Base-by-base conservation (phyloP, 1,284 basidiomycete species). In the Athelia psychrophila region DNA sequence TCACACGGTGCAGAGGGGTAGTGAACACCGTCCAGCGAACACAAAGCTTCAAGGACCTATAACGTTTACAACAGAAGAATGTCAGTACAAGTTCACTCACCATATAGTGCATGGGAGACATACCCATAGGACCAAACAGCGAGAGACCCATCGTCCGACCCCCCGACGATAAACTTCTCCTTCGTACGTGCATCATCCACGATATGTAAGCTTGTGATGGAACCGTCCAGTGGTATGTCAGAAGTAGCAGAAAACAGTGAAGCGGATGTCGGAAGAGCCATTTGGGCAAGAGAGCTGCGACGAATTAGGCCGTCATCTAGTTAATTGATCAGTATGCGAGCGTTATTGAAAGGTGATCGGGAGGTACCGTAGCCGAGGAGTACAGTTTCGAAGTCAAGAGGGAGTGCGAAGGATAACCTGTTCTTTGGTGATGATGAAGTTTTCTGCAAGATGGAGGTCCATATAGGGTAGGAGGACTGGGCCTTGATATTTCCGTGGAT, bases 21-120 rank as follows among this genome's bases (percentile, higher is more conserved):
- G 77, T 78, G 62, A 94, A 93, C 10, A 88, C 64, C 1, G 79
- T 81, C 81, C 89, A 91, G 3, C 77, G 74, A 3, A 86, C 86
- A 53, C 80, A 74, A 3, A 90, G 68, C 47, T 80, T 75, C 44
- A 91, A 74, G 24, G 81, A 76, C 25, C 87, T 89, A 50, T 10
- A 13, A 30, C 6, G n/a, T n/a, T n/a, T n/a, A 30, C 13, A 30
- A 50, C 13, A n/a, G 27, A 20, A n/a, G 3, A 44, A 47, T 25
- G 25, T 51, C 19, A 20, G 35, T 56, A 50, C 57, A 44, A 44
- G 30, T 24, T 32, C 35, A 40, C 19, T 45, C 36, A n/a, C 19
- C 20, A 35, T 19, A 13, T 44, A 45, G 15, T 44, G 13, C n/a
- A 8, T 42, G 27, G 13, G 13, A 50, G 20, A 38, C 47, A 69